These are phyloP conservation scores for Chaetomiaceae sp. DNA, from an alignment of 2,329 filamentous ascomycete species.

Conservation along the genomic window DNA sequence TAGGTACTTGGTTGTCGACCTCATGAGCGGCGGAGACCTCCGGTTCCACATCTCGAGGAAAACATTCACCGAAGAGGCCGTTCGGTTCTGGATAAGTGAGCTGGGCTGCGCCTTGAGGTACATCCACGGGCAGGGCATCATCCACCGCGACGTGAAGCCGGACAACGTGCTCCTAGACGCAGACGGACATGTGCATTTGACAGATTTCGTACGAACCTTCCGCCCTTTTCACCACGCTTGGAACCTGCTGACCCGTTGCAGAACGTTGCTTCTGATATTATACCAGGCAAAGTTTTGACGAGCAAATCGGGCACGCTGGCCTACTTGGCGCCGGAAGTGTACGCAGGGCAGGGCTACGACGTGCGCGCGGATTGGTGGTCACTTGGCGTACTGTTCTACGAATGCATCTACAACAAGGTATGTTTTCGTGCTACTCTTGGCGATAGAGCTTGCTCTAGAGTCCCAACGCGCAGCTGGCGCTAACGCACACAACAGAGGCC, in stretches of 20 bases:
- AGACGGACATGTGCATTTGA: conserved; percentile 92
- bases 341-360: conserved; percentile 82
- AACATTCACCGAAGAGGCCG: conserved; percentile 94
- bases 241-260: conserved; percentile 36
- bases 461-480: conserved; percentile 16
- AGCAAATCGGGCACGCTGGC: conserved; percentile 97
- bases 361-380: conserved; percentile 98
- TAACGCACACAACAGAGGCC: conserved; percentile 61
- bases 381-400: conserved; percentile 94
- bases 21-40: conserved; percentile 96
- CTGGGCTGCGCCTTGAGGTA: conserved; percentile 87
- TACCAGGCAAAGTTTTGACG: conserved; percentile 74
- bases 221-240: neutral
- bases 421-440: conserved; percentile 22
- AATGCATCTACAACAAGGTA: conserved; percentile 99
- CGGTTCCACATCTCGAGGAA: conserved; percentile 97
- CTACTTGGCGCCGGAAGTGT: conserved; percentile 94
- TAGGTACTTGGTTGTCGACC: conserved; percentile 94
- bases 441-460: neutral
- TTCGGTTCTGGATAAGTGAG: conserved; percentile 95
- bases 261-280: conserved; percentile 95
- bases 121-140: conserved; percentile 79
- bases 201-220: conserved; percentile 74
- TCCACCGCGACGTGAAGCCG: conserved; percentile 87
- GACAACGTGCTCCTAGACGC: conserved; percentile 86